Conservation (phyloP, 2,329 filamentous ascomycete species). For the Passalora sequoiae region DNA sequence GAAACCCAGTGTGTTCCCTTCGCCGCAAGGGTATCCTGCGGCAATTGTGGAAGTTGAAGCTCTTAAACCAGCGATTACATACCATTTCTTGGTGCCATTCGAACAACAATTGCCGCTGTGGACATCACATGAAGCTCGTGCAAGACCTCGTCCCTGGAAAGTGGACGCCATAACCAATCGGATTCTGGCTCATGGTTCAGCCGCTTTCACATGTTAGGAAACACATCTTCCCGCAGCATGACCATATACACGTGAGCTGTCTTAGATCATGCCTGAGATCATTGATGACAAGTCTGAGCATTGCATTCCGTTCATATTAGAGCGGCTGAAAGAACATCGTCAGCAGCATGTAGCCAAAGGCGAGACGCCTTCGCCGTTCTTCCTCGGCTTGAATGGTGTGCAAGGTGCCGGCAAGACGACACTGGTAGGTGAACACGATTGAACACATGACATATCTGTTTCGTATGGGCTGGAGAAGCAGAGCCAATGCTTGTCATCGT, state of each 20-base stretch:
- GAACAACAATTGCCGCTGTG: neutral
- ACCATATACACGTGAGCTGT: neutral
- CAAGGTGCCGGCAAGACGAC: slow-evolving; percentile 93
- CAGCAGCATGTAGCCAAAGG: slow-evolving; percentile 35
- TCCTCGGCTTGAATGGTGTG: slow-evolving; percentile 84
- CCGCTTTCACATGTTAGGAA: slow-evolving; percentile 21
- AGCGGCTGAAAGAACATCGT: slow-evolving; percentile 52
- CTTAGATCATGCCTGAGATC: slow-evolving; percentile 47
- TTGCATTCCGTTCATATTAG: slow-evolving; percentile 71
- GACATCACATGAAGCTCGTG: neutral
- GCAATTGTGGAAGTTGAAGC: too few relatives aligned
- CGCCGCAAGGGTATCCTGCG: neutral
- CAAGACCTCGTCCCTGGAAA: neutral
- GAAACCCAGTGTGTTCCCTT: neutral
- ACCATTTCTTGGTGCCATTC: too few relatives aligned
- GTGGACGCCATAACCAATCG: neutral
- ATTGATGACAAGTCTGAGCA: slow-evolving; percentile 73
- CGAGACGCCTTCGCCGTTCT: slow-evolving; percentile 57
- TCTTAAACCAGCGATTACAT: too few relatives aligned
- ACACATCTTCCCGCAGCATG: slow-evolving; percentile 2
- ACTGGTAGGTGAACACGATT: slow-evolving; percentile 50
- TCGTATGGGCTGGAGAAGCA: neutral
- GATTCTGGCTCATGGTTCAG: slow-evolving; percentile 5
- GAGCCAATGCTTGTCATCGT: too few relatives aligned
- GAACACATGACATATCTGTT: too few relatives aligned